Conservation (phyloP, 1,139 yeast species). For the Pichia sp. region DNA sequence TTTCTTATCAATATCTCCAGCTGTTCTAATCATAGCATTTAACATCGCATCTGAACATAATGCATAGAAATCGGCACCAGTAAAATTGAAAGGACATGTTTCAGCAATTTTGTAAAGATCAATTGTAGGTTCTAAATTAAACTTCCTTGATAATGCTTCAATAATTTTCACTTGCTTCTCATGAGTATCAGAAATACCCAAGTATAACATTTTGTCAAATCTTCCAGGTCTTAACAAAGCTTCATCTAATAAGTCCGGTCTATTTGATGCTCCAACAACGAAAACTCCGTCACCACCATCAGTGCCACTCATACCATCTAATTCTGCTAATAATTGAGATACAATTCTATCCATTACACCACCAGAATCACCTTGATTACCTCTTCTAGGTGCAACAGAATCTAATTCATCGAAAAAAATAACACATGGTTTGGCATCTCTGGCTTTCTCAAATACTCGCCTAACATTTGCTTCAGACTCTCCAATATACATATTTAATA, state of each 20-base stretch:
- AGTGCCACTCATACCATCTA: constrained; percentile 89
- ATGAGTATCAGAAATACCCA: constrained; percentile 88
- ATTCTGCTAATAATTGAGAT: constrained; percentile 85
- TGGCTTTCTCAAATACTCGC: constrained; percentile 83
- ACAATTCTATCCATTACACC: constrained; percentile 99
- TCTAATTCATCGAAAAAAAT: constrained; percentile 95
- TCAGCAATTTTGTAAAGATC: constrained; percentile 56
- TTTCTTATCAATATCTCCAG: constrained; percentile 64
- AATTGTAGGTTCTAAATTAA: constrained; percentile 55
- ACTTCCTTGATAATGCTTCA: constrained; percentile 83
- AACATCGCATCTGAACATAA: constrained; percentile 90
- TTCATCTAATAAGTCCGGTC: constrained; percentile 92
- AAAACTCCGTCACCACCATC: constrained; percentile 74
- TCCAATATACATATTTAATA: constrained; percentile 94
- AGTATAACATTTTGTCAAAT: constrained; percentile 87
- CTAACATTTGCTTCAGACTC: constrained; percentile 97
- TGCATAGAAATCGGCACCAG: constrained; percentile 98
- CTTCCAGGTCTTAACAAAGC: constrained; percentile 93
- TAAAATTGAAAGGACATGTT: constrained; percentile 76
- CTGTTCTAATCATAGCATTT: constrained; percentile 89
- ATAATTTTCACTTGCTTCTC: constrained; percentile 82
- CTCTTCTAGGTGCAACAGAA: constrained; percentile 96
- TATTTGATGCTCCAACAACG: constrained; percentile 94
- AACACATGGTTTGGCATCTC: constrained; percentile 96
- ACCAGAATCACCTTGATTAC: constrained; percentile 96